These are phyloP conservation scores for Podila epigama DNA, from an alignment of 192 early-diverging fungal genomes.

Conservation along the genomic window DNA sequence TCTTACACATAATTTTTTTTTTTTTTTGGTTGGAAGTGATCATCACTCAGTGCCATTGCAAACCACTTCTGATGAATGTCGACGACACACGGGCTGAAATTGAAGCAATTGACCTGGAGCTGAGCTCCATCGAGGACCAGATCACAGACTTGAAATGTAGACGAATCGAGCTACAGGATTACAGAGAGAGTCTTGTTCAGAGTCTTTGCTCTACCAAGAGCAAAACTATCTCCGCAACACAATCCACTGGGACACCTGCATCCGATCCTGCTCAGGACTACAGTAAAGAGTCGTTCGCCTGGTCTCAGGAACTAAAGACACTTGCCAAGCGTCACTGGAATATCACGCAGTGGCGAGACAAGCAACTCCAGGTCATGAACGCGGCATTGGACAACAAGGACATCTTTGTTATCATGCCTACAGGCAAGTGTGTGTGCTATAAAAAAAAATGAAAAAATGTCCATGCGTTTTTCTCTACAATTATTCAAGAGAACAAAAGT, in stretches of 20 bases:
- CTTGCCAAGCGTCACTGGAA: conserved; percentile 54
- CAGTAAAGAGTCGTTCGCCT: conserved; percentile 52
- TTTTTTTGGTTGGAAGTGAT: not conserved
- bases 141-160: conserved; percentile 24
- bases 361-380: conserved; percentile 90
- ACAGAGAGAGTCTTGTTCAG: conserved; percentile 16
- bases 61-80: not conserved
- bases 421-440: conserved; percentile 56
- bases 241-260: not conserved
- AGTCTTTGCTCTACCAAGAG: not conserved
- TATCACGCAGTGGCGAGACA: conserved; percentile 63
- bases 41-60: not conserved
- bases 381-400: conserved; percentile 80
- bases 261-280: too few relatives aligned
- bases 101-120: conserved; percentile 22
- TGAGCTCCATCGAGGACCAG: conserved; percentile 18
- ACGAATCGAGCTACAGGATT: conserved; percentile 22
- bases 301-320: conserved; percentile 53
- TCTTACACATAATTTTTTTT: not conserved
- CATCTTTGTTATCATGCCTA: conserved; percentile 96
- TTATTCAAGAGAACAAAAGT: not conserved
- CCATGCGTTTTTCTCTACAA: not conserved
- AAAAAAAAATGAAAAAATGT: too few relatives aligned
- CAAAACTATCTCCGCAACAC: not conserved
- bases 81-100: conserved; percentile 15